Percentiles rank a stretch among this genome's conserved stretches.
These are phyloP conservation scores for sorghum (Sorghum bicolor) DNA, from an alignment of 176 grass and related monocot species.

Conservation along the genomic window DNA sequence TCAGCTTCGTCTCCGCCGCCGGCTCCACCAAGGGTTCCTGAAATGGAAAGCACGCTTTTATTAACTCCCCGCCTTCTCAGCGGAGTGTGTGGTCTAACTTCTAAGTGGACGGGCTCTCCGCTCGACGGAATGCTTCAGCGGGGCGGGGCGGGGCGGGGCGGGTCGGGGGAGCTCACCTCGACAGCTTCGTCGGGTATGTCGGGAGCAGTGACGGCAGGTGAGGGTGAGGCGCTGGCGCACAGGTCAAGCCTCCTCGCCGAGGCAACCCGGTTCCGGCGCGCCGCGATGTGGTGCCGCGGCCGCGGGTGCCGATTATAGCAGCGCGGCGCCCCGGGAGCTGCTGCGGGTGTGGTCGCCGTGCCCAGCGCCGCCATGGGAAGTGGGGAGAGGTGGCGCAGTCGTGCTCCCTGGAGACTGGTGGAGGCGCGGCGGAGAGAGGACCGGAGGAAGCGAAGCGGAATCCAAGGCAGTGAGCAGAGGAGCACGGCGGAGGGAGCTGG, in stretches of 20 bases:
- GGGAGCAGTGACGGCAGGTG: background rate
- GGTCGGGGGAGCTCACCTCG: background rate
- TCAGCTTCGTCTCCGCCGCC: constrained; percentile 15
- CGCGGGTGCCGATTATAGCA: background rate
- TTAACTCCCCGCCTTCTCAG: background rate
- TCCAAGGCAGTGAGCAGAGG: too few species aligned
- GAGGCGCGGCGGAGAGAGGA: background rate
- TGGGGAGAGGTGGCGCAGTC: too few species aligned
- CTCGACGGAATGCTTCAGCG: constrained; percentile 4
- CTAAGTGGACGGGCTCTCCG: background rate
- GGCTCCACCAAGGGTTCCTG: constrained; percentile 29
- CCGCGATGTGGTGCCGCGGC: background rate
- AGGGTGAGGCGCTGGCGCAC: background rate
- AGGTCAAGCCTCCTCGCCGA: background rate
- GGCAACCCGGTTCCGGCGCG: background rate
- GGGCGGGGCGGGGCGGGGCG: background rate
- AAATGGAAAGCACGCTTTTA: background rate
- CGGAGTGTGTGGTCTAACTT: background rate
- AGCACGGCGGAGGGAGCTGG: background rate
- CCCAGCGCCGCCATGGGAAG: constrained; percentile 12
- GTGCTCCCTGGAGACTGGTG: background rate
- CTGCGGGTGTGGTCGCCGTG: background rate
- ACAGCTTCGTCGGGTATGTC: background rate
- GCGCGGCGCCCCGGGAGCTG: background rate
- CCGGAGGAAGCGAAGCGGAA: background rate